Evolutionary conservation across 805 yeast genomes (phyloP).

Genomic region (Candida chilensis): DNA sequence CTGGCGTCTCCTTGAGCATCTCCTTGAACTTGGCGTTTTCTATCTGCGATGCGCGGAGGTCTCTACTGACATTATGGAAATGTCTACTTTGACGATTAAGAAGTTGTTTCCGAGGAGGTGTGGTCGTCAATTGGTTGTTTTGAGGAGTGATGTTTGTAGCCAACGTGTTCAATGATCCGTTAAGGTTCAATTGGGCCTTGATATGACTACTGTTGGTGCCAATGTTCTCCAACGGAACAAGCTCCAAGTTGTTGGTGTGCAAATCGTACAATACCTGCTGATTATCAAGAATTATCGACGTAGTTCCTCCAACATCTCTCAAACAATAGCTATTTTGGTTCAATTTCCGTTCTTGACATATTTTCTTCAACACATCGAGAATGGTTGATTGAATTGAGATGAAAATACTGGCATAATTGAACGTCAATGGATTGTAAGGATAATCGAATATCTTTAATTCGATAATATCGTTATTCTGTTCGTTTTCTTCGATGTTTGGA

Average conservation of each 20-base stretch:
- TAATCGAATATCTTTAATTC: conserved; percentile 2
- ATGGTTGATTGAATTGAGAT: conserved; percentile 1
- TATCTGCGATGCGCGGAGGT: conserved; percentile 3
- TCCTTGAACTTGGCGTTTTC: conserved; percentile 19
- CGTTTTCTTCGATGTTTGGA: not conserved
- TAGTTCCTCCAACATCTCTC: conserved; percentile 1
- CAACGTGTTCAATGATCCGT: not conserved
- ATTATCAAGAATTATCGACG: not conserved
- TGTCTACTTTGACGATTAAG: conserved; percentile 1
- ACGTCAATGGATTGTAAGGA: not conserved
- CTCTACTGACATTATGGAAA: not conserved
- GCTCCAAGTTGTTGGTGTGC: not conserved
- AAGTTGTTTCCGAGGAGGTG: not conserved
- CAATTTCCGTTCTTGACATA: not conserved
- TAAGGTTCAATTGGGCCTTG: not conserved
- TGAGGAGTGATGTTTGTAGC: conserved; percentile 1
- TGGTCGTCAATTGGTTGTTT: not conserved
- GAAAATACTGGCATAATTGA: conserved; percentile 1
- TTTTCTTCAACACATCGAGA: conserved; percentile 1
- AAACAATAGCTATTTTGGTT: not conserved
- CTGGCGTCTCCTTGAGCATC: conserved; percentile 15
- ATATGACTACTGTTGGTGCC: not conserved
- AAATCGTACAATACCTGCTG: conserved; percentile 1
- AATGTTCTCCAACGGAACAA: not conserved
- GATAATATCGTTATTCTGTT: not conserved